Evolutionary conservation across 2,329 filamentous ascomycete genomes (phyloP).

Genomic region (Penicillium sp.): DNA sequence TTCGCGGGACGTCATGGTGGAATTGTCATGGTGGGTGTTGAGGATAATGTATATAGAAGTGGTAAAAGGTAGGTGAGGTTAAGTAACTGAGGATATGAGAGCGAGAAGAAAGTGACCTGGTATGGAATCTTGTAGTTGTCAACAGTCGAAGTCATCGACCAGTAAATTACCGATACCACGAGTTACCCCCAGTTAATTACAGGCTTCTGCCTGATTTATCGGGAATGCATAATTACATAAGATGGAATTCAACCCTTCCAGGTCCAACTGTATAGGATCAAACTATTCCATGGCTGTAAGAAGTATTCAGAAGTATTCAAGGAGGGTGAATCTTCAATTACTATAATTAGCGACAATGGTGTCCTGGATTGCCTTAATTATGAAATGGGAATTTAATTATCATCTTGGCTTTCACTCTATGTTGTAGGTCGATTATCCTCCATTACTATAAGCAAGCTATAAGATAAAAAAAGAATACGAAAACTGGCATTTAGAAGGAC

Average conservation of each 20-base stretch:
- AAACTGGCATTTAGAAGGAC: background rate
- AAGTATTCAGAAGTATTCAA: no score
- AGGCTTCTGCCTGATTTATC: background rate
- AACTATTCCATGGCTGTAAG: no score
- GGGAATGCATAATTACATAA: background rate
- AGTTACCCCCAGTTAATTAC: slow-evolving; percentile 15
- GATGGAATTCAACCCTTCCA: no score
- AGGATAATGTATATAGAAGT: background rate
- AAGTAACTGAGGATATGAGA: slow-evolving; percentile 1
- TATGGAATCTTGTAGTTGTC: slow-evolving; percentile 16
- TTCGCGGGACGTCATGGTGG: slow-evolving; percentile 47
- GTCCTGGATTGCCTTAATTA: no score
- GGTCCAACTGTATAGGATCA: no score
- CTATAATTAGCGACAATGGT: no score
- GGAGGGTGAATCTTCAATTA: no score
- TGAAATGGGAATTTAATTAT: no score
- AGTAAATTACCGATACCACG: slow-evolving; percentile 24
- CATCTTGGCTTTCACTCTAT: no score
- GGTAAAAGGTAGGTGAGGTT: background rate
- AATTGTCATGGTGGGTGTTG: slow-evolving; percentile 35
- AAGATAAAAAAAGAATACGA: no score
- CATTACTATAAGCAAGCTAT: no score
- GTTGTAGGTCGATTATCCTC: no score
- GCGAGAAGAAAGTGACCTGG: slow-evolving; percentile 2
- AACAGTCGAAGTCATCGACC: slow-evolving; percentile 13